Evolutionary conservation across 2,329 filamentous ascomycete species (phyloP).

Genomic region (Colletotrichum euphorbiae): DNA sequence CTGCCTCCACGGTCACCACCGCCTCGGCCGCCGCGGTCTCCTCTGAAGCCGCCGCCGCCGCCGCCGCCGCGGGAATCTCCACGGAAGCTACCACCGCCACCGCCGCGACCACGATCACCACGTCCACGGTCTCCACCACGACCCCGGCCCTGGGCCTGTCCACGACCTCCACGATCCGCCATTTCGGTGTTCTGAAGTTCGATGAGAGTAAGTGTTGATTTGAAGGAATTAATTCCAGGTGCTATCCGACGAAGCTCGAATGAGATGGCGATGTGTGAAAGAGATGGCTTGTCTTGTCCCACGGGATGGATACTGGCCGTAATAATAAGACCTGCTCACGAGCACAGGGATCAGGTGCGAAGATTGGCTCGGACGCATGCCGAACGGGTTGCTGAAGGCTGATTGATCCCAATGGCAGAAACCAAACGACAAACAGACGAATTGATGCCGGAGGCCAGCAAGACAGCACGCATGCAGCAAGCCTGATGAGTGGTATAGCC

Average conservation of each 20-base stretch:
- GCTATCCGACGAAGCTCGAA: neutral
- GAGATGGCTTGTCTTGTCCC: neutral
- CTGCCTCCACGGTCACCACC: slow-evolving; percentile 40
- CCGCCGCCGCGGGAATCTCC: slow-evolving; percentile 35
- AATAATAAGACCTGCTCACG: neutral
- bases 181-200: neutral
- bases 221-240: neutral
- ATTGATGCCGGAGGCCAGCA: slow-evolving; percentile 27
- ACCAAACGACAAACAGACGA: neutral
- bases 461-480: slow-evolving; percentile 1
- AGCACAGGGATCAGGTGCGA: neutral
- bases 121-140: slow-evolving; percentile 7
- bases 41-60: slow-evolving; percentile 36
- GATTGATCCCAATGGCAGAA: neutral
- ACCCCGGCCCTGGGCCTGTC: neutral
- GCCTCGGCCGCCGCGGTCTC: slow-evolving; percentile 37
- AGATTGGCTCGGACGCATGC: neutral
- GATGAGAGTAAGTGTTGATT: neutral
- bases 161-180: slow-evolving; percentile 37
- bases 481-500: neutral
- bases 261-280: neutral
- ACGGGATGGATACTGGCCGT: neutral
- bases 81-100: slow-evolving; percentile 39
- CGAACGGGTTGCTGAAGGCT: neutral
- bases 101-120: slow-evolving; percentile 21